These are phyloP conservation scores for Saturnispora silvae DNA, from an alignment of 805 yeast species.

Conservation along the genomic window DNA sequence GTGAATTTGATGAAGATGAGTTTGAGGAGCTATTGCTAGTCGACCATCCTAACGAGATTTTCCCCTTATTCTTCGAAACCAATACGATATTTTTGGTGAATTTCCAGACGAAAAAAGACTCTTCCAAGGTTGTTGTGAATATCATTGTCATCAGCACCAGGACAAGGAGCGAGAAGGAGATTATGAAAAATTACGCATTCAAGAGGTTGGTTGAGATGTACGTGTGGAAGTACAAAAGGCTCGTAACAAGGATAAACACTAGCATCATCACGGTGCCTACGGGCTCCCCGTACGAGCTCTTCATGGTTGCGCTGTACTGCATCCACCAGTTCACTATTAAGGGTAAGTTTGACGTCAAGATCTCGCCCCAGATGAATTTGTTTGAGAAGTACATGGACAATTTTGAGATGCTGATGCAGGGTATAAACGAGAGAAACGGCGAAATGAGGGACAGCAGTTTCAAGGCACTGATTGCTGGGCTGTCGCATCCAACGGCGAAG, in stretches of 20 bases:
- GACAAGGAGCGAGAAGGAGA: constrained; percentile 19
- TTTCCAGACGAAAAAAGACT: constrained; percentile 15
- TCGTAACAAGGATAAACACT: constrained; percentile 18
- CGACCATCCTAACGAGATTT: constrained; percentile 22
- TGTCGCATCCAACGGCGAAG: no score
- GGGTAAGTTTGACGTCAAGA: constrained; percentile 16
- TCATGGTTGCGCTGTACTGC: constrained; percentile 20
- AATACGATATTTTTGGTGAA: constrained; percentile 23
- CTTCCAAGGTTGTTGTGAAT: constrained; percentile 10
- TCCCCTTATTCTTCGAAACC: constrained; percentile 24
- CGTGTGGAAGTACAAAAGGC: constrained; percentile 21
- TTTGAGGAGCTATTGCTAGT: constrained; percentile 18
- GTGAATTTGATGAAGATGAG: constrained; percentile 25
- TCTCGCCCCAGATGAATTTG: constrained; percentile 15
- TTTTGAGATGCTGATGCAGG: constrained; percentile 23
- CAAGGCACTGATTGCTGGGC: no score
- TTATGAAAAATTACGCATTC: constrained; percentile 20
- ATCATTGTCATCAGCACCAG: constrained; percentile 21
- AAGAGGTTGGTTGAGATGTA: constrained; percentile 24
- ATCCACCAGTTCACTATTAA: constrained; percentile 21
- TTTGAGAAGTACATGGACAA: constrained; percentile 21
- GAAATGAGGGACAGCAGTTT: constrained; percentile 11
- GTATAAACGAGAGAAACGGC: constrained; percentile 13
- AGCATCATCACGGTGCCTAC: constrained; percentile 16
- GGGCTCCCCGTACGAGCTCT: constrained; percentile 18